Percentiles rank a stretch among this genome's conserved stretches.
These are phyloP conservation scores for Pyropia yezoensis DNA, from an alignment of 23 red algal genomes.

Conservation along the genomic window DNA sequence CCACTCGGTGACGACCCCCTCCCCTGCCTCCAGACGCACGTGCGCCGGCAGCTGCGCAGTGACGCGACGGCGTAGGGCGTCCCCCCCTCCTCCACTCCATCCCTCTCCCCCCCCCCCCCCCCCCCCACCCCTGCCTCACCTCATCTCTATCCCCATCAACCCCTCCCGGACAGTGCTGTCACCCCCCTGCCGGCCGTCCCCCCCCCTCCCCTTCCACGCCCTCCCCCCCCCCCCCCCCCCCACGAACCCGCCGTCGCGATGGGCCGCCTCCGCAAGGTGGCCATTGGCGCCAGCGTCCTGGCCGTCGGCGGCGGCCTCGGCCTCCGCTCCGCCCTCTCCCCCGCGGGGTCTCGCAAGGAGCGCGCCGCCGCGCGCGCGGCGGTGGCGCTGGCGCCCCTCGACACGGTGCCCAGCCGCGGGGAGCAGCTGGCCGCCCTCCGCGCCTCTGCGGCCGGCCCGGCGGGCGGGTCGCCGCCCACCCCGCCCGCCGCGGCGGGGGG, in stretches of 20 bases:
- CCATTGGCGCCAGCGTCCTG: conserved; percentile 23
- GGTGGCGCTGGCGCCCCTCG: conserved; percentile 19
- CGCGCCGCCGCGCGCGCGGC: conserved; percentile 35
- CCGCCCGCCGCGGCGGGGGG: too few relatives aligned
- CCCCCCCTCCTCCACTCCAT: too few relatives aligned
- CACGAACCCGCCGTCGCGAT: not conserved
- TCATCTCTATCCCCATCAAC: not conserved
- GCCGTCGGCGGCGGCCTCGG: conserved; percentile 32
- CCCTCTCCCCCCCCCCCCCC: too few relatives aligned
- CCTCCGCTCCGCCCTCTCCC: conserved; percentile 20
- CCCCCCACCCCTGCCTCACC: not conserved
- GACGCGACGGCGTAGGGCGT: too few relatives aligned
- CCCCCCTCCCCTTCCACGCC: not conserved
- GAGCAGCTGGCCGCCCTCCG: conserved; percentile 13
- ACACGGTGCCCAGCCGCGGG: conserved; percentile 25
- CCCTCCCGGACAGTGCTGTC: too few relatives aligned
- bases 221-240: conserved; percentile 8
- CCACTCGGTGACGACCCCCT: too few relatives aligned
- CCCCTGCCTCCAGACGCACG: too few relatives aligned
- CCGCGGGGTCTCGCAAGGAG: not conserved
- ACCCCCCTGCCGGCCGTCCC: not conserved
- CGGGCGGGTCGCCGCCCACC: too few relatives aligned
- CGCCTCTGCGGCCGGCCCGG: too few relatives aligned
- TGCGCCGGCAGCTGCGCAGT: too few relatives aligned
- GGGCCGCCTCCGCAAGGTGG: conserved; percentile 4